A percentile compares a stretch with the other conserved stretches of the same genome.
These are phyloP conservation scores for Gastrolobium villosum DNA, from an alignment of 306 rosid genomes.

Conservation along the genomic window DNA sequence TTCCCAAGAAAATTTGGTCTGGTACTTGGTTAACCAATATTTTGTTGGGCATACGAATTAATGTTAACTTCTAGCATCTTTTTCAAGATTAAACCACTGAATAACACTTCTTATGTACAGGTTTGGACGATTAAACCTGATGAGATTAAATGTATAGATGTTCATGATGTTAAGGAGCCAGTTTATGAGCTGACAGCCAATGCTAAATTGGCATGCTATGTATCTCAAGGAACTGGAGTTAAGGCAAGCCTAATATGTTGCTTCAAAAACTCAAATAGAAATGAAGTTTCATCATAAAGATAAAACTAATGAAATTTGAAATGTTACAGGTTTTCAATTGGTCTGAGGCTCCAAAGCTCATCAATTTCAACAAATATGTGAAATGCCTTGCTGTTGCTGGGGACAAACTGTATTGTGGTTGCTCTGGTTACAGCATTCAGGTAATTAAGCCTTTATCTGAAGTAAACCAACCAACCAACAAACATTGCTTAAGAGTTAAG, in stretches of 20 bases:
- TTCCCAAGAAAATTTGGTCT: slow-evolving; percentile 26
- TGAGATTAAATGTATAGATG: slow-evolving; percentile 75
- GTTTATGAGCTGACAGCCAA: slow-evolving; percentile 76
- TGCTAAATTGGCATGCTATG: slow-evolving; percentile 73
- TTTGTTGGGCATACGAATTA: neutral
- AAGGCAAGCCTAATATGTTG: slow-evolving; percentile 64
- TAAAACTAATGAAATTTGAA: slow-evolving; percentile 25
- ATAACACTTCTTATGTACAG: slow-evolving; percentile 49
- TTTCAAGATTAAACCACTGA: slow-evolving; percentile 38
- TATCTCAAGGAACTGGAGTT: slow-evolving; percentile 84
- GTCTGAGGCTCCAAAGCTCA: slow-evolving; percentile 72
- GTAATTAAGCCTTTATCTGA: slow-evolving; percentile 51
- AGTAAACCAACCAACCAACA: slow-evolving; percentile 17
- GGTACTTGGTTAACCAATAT: slow-evolving; percentile 27
- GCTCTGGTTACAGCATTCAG: slow-evolving; percentile 87
- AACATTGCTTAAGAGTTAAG: slow-evolving; percentile 15
- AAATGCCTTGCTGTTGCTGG: slow-evolving; percentile 79
- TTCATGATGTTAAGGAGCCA: slow-evolving; percentile 84
- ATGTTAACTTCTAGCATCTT: slow-evolving; percentile 26
- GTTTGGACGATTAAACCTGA: slow-evolving; percentile 77
- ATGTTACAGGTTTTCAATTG: slow-evolving; percentile 71
- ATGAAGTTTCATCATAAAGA: slow-evolving; percentile 35
- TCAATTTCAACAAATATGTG: slow-evolving; percentile 83
- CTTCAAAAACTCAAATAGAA: slow-evolving; percentile 20
- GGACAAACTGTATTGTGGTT: slow-evolving; percentile 81